Base-by-base conservation (phyloP, 345 rosid species). In the Lumnitzera littorea region DNA sequence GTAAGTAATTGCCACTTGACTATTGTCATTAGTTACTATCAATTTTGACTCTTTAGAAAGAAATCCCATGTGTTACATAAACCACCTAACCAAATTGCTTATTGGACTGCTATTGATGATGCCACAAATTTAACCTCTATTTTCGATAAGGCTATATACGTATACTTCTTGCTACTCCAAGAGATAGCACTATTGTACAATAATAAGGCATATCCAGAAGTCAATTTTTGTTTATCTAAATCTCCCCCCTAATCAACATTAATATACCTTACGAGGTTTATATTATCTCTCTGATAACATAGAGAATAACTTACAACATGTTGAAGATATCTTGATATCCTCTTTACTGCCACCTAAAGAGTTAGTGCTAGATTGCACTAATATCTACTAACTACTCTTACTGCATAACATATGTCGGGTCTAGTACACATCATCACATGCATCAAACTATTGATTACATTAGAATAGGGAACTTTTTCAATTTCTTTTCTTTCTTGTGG, bases 101-200 rank as follows among this genome's bases (percentile, higher is more conserved):
- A 13, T 62, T 57, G 55, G 3, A 23, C 12, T 9, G n/a, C 4
- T 12, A 13, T 24, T 5, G n/a, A 43, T 9, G 29, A 58, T 5
- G 20, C 53, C 3, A 69, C 3, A 24, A 15, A 62, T 15, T 69
- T 48, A 23, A 25, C 51, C 51, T 58, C 25, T 51, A 70, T 63
- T 5, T 16, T 69, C 3, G 60, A 47, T 49, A 36, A 27, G 10
- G 51, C 48, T 51, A 57, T 20, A 23, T 43, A 57, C 3, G 41
- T 2, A 53, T 56, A 61, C 27, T 66, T 66, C 11, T 61, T 56
- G 14, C 60, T 48, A 31, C 55, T 55, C 60, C 60, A 48, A 0
- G 24, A 15, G 0, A 52, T 66, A 46, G 48, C 36, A 2, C 62
- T 52, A 51, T 36, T 24, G 13, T 12, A 10, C 0, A 62, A 25